Evolutionary conservation across 2,329 filamentous ascomycete species (phyloP), one percentile per base, ranked within the genome.

Genomic region (Aspergillus luchuensis): DNA sequence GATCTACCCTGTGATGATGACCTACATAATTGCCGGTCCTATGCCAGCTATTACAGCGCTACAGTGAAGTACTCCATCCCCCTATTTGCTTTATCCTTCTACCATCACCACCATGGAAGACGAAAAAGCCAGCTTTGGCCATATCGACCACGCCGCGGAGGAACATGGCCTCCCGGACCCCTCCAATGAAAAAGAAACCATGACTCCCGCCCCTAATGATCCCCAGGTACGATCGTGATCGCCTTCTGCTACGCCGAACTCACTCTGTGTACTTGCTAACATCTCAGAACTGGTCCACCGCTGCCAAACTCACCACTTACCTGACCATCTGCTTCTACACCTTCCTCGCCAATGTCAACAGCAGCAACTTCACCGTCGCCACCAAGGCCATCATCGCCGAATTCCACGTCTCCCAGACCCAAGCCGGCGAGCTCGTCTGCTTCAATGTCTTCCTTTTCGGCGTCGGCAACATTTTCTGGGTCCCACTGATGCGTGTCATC

Each of bases 331-430:
- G 76, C 62, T 71, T 72, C 56, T 78, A 76, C 66, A 76, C 74
- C 6, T 78, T 78, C 61, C 70, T 78, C 7, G 74, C 76, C 58
- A 76, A 75, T 52, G 71, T 76, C 55, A 78, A 78, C 59, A 69
- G 71, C 19, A 75, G 71, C 49, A 77, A 76, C 53, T 77, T 77
- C 64, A 76, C 74, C 10, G 73, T 78, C 17, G 75, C 76, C 3
- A 70, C 72, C 8, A 59, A 70, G 38, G 68, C 73, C 3, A 65
- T 78, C 1, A 61, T 66, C 33, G 65, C 70, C 39, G 70, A 76
- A 25, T 76, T 71, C 33, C 21, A 64, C 17, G 66, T 68, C 33
- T 64, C 51, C 5, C 63, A 68, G 36, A 71, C 67, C 2, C 64
- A 70, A 25, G 67, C 66, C 3, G 67, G 66, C 13, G 61, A 68